Base-by-base conservation (phyloP, 2,329 filamentous ascomycete species). In the Aspergillus floridensis region DNA sequence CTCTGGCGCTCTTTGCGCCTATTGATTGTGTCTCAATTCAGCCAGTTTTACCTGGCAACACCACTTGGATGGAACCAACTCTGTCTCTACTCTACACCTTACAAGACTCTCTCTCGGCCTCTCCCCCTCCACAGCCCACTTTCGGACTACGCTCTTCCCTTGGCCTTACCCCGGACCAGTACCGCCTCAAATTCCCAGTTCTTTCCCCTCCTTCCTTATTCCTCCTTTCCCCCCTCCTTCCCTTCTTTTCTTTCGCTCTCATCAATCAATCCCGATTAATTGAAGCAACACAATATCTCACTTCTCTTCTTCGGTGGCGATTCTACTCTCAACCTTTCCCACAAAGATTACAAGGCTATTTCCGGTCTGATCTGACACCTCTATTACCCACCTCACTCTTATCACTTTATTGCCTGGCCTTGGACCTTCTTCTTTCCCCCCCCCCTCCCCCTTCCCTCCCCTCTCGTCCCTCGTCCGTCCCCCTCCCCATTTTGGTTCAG, bases 401-500 rank as follows among this genome's bases (percentile, higher is more conserved):
- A 54, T 54, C 52, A 41, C 38, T 29, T 29, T 29, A 29, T 29
- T 29, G 26, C 26, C 26, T 29, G 26, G 26, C 26, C 26, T 29
- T 29, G 26, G 26, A 29, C 7, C 3, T 22, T 22, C 22, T 22
- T 24, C 22, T 22, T 41, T 53, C 26, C 26, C 11, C 24, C 22
- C 11, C 24, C n/a, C 49, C 26, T 54, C 48, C 24, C 7, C 21
- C 21, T 49, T 52, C 26, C 24, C 50, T 53, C 58, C 55, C 58
- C 47, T 57, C 53, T 44, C 51, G 51, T 29, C 26, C 51, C 35
- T 21, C 24, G 12, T 52, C 54, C 59, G 59, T 60, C 57, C 55
- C 59, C 54, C 38, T n/a, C 14, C 38, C 38, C 38, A 44, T 16
- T n/a, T 44, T 44, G 38, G 38, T 60, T 53, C 57, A 65, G 59